Conservation (phyloP, 148 eudicot species). For the Nepenthes mirabilis region DNA sequence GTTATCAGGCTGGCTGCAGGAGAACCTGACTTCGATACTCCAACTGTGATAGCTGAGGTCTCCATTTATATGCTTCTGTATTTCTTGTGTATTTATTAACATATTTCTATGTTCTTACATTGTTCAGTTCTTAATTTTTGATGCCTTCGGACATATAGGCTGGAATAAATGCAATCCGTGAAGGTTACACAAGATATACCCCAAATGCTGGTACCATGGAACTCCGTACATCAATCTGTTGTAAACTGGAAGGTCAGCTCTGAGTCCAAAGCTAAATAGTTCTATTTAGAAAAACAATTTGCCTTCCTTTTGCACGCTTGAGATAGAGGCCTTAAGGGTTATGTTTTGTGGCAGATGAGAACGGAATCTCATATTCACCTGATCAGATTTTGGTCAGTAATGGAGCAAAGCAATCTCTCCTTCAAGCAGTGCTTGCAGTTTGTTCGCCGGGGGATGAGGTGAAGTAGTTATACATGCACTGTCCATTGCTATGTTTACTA, state of each 20-base stretch:
- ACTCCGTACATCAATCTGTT: constrained; percentile 74
- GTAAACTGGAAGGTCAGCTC: constrained; percentile 52
- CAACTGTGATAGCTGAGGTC: constrained; percentile 71
- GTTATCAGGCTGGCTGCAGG: constrained; percentile 94
- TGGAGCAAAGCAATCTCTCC: constrained; percentile 74
- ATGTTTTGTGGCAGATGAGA: constrained; percentile 51
- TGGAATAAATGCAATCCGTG: constrained; percentile 81
- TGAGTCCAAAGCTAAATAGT: not conserved
- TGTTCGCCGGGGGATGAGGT: constrained; percentile 98
- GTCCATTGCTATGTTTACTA: not conserved
- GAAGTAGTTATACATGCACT: constrained; percentile 3
- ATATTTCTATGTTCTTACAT: not conserved
- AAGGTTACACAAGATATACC: constrained; percentile 82
- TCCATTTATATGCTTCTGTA: not conserved
- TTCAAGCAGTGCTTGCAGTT: constrained; percentile 75
- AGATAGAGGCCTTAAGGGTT: not conserved
- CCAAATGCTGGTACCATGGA: constrained; percentile 91
- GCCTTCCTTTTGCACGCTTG: not conserved
- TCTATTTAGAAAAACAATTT: not conserved
- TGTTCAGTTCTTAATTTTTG: not conserved
- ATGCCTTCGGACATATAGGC: constrained; percentile 32
- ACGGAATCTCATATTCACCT: constrained; percentile 53
- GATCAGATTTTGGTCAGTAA: constrained; percentile 79
- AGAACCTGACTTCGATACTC: constrained; percentile 94
- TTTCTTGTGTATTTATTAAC: not conserved